These are phyloP conservation scores for Aspergillus piperis DNA, from an alignment of 2,329 filamentous ascomycete genomes.

Conservation along the genomic window DNA sequence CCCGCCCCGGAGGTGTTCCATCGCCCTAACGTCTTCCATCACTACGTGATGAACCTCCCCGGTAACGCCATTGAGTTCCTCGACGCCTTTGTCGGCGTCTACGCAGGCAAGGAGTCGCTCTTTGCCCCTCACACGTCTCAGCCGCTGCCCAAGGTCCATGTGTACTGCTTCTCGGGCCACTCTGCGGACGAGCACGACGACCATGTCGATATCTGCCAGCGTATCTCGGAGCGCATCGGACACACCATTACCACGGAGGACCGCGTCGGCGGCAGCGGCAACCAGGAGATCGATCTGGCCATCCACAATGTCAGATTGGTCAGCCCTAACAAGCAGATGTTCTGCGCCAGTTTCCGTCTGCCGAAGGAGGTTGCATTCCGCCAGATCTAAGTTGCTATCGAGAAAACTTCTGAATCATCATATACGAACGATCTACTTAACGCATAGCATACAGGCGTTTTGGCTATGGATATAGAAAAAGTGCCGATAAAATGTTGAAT, in stretches of 20 bases:
- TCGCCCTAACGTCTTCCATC: slow-evolving; percentile 72
- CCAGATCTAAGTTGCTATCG: slow-evolving; percentile 19
- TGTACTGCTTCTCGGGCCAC: slow-evolving; percentile 91
- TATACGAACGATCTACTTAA: not conserved
- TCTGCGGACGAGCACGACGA: slow-evolving; percentile 69
- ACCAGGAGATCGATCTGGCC: slow-evolving; percentile 61
- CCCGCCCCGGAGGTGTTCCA: slow-evolving; percentile 30
- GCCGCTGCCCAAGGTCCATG: slow-evolving; percentile 79
- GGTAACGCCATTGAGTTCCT: slow-evolving; percentile 87
- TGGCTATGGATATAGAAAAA: slow-evolving; percentile 22
- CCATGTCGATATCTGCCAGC: slow-evolving; percentile 62
- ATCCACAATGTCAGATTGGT: slow-evolving; percentile 77
- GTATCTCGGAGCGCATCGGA: slow-evolving; percentile 64
- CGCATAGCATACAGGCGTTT: slow-evolving; percentile 21
- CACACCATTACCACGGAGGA: slow-evolving; percentile 59
- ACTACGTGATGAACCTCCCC: slow-evolving; percentile 98
- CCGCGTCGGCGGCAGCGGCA: slow-evolving; percentile 50
- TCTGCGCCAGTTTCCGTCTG: slow-evolving; percentile 87
- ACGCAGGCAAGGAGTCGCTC: slow-evolving; percentile 67
- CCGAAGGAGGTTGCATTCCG: slow-evolving; percentile 79
- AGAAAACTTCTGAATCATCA: not conserved
- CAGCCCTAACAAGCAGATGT: slow-evolving; percentile 93
- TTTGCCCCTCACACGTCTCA: slow-evolving; percentile 63
- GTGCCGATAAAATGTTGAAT: slow-evolving; percentile 11
- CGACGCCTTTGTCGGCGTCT: slow-evolving; percentile 74